Evolutionary conservation across 345 rosid species (phyloP).

Genomic region (Zanthoxylum bungeanum): DNA sequence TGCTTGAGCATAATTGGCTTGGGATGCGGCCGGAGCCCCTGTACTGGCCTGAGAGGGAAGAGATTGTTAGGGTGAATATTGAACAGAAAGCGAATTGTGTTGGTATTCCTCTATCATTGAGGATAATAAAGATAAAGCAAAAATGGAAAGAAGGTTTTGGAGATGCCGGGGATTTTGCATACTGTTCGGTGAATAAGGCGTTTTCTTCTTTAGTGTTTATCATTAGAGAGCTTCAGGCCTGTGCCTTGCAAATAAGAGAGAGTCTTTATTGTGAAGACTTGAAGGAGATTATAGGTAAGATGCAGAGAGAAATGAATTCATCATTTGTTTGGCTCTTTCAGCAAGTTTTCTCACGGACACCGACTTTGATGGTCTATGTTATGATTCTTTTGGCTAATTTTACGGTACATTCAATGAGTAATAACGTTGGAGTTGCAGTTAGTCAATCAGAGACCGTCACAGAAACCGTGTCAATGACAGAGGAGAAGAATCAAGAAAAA

Average conservation of each 20-base stretch:
- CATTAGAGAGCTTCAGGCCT: slow-evolving; percentile 60
- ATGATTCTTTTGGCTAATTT: slow-evolving; percentile 73
- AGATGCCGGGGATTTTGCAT: slow-evolving; percentile 41
- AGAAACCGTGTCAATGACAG: not conserved
- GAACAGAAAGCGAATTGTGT: slow-evolving; percentile 53
- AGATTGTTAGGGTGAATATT: slow-evolving; percentile 31
- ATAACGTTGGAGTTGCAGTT: slow-evolving; percentile 20
- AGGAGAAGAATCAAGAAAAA: slow-evolving; percentile 17
- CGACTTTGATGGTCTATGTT: slow-evolving; percentile 67
- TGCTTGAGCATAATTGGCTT: slow-evolving; percentile 32
- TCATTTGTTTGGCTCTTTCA: slow-evolving; percentile 69
- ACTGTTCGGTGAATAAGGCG: slow-evolving; percentile 62
- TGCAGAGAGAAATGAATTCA: slow-evolving; percentile 53
- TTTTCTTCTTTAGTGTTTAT: slow-evolving; percentile 68
- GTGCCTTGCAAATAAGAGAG: slow-evolving; percentile 45
- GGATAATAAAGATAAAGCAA: slow-evolving; percentile 61
- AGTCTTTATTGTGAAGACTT: slow-evolving; percentile 37
- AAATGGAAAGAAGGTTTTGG: slow-evolving; percentile 41
- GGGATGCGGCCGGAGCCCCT: slow-evolving; percentile 40
- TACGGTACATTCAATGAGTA: slow-evolving; percentile 58
- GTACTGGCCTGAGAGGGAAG: slow-evolving; percentile 46
- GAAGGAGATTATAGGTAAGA: slow-evolving; percentile 27
- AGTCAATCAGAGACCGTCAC: not conserved
- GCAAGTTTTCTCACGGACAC: slow-evolving; percentile 61
- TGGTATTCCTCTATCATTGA: slow-evolving; percentile 56